These are phyloP conservation scores for Glycine latifolia DNA, from an alignment of 306 rosid species.

Conservation along the genomic window DNA sequence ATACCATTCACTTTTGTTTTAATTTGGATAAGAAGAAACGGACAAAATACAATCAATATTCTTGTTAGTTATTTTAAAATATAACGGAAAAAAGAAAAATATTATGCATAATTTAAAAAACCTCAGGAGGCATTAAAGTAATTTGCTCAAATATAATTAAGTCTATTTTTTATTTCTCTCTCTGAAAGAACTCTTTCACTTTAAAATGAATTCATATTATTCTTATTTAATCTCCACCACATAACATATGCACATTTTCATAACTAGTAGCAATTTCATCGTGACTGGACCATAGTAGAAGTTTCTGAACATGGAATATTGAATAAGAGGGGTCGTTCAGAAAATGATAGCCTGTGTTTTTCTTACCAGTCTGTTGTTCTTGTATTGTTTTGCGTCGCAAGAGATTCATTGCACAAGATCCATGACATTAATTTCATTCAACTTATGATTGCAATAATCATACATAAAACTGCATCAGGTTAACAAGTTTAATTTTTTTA, in stretches of 20 bases:
- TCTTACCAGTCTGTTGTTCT: not conserved
- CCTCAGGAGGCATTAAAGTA: too few species aligned
- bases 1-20: too few species aligned
- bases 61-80: too few species aligned
- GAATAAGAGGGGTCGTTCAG: not conserved
- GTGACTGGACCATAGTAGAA: not conserved
- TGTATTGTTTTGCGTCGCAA: not conserved
- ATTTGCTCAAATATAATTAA: too few species aligned
- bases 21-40: too few species aligned
- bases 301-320: not conserved
- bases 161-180: too few species aligned
- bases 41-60: too few species aligned
- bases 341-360: not conserved
- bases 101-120: too few species aligned
- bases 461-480: not conserved
- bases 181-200: not conserved
- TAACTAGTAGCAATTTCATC: constrained; percentile 4
- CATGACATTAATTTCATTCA: not conserved
- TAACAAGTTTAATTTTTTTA: too few species aligned
- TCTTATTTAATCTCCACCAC: not conserved
- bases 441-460: not conserved
- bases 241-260: constrained; percentile 7
- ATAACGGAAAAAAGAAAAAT: too few species aligned
- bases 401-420: not conserved
- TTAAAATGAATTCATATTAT: not conserved